These are phyloP conservation scores for Podila clonocystis DNA, from an alignment of 192 early-diverging fungal species.

Conservation along the genomic window DNA sequence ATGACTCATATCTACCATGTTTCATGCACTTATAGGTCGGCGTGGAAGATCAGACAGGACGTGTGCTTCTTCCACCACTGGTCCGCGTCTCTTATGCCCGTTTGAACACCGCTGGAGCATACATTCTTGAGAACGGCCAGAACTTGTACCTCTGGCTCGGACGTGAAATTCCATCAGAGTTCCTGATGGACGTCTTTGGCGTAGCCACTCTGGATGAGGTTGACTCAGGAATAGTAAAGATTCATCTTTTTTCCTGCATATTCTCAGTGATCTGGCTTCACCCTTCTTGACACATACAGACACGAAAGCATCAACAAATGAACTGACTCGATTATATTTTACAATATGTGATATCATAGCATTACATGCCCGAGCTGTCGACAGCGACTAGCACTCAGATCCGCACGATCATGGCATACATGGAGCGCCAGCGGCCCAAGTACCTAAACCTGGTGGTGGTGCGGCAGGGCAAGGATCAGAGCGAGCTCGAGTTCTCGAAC, in stretches of 20 bases:
- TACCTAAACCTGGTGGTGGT: conserved; percentile 79
- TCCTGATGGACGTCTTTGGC: conserved; percentile 84
- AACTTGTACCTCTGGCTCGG: conserved; percentile 89
- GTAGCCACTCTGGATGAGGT: conserved; percentile 76
- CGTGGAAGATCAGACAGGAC: conserved; percentile 37
- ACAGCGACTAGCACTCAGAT: conserved; percentile 63
- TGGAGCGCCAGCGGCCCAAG: conserved; percentile 67
- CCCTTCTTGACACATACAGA: no score
- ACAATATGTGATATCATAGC: conserved; percentile 42
- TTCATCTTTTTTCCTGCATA: not conserved
- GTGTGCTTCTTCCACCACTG: conserved; percentile 70
- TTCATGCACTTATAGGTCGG: not conserved
- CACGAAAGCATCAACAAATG: no score
- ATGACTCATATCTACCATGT: no score
- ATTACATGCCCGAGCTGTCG: conserved; percentile 73
- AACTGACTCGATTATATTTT: not conserved
- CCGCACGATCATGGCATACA: conserved; percentile 58
- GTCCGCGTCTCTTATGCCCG: conserved; percentile 82
- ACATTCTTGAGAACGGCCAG: conserved; percentile 88
- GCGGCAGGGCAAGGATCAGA: conserved; percentile 85
- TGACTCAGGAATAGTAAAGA: conserved; percentile 69
- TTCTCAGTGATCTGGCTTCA: not conserved
- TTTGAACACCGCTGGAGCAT: conserved; percentile 81
- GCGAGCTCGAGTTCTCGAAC: conserved; percentile 84
- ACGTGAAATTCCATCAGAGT: conserved; percentile 66